Base-by-base conservation (phyloP, 1,139 yeast genomes). In the Candida sp. region DNA sequence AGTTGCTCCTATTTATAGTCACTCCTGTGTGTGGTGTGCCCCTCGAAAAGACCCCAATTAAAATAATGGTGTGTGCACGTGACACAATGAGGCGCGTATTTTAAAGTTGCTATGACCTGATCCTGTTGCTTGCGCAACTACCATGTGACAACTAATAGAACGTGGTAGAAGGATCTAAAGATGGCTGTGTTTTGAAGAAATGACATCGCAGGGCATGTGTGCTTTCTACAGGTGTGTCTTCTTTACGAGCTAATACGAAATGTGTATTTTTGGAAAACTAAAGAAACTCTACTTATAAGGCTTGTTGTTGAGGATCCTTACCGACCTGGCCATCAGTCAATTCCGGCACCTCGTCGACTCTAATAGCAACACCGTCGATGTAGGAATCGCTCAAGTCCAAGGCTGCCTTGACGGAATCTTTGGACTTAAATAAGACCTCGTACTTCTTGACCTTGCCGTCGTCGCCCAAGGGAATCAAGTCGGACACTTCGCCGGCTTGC, bases 331-430 rank as follows among this genome's bases (percentile, higher is more conserved):
- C 49, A 44, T 49, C 48, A 31, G 51, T 64, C 66, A 25, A 63
- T 57, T 51, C 70, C 69, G 32, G 31, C n/a, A 38, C 52, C 57
- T 77, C 78, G 44, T 71, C 73, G 33, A 87, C 87, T 44, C 67
- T 64, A 46, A 87, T 83, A 31, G 78, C 72, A 49, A 69, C 67
- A 9, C 88, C 88, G 47, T 83, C 89, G 48, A 88, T 77, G 64
- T 86, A 90, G 4, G 94, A 92, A 47, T 89, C 93, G 57, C 86
- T 83, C 52, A 89, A 73, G 51, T 89, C 73, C 31, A 87, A 66
- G 0, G 96, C 96, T 9, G 94, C 87, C 44, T 83, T 76, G 50
- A 86, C 80, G 3, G 96, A 96, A 55, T 81, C 79, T 7, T 80
- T 72, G 55, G 77, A 77, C 50, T 75, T 83, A 65, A 88, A 89